Conservation (phyloP, 2,329 filamentous ascomycete genomes). For the Clarireedia hainanense region DNA sequence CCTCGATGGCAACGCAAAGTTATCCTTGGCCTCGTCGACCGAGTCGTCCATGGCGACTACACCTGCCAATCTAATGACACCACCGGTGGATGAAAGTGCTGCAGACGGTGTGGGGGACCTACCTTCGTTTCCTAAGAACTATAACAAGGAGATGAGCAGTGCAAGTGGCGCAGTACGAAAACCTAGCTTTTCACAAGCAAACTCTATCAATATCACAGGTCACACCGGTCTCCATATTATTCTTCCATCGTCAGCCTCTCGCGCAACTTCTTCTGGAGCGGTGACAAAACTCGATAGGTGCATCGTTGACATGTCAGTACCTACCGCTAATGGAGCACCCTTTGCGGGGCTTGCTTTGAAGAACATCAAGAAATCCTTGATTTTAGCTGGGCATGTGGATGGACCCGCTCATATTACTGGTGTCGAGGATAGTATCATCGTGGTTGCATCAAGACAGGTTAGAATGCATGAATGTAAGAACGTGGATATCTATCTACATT, state of each 20-base stretch:
- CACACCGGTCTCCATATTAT: slow-evolving; percentile 68
- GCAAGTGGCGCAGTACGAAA: slow-evolving; percentile 39
- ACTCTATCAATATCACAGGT: slow-evolving; percentile 56
- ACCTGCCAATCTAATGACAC: slow-evolving; percentile 20
- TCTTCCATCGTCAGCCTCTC: slow-evolving; percentile 61
- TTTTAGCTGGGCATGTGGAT: slow-evolving; percentile 70
- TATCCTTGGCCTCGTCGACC: slow-evolving; percentile 29
- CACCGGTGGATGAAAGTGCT: slow-evolving; percentile 21
- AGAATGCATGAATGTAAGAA: slow-evolving; percentile 82
- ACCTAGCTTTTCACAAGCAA: slow-evolving; percentile 55
- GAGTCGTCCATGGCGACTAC: slow-evolving; percentile 36
- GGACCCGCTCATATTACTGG: slow-evolving; percentile 80
- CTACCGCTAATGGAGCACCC: slow-evolving; percentile 50
- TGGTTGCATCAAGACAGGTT: slow-evolving; percentile 79
- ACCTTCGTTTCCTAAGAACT: slow-evolving; percentile 39
- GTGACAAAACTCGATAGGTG: slow-evolving; percentile 62
- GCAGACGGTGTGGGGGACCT: slow-evolving; percentile 33
- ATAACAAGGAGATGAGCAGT: slow-evolving; percentile 48
- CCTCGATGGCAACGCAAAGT: slow-evolving; percentile 30
- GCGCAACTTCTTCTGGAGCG: slow-evolving; percentile 65
- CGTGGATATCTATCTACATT: slow-evolving; percentile 77
- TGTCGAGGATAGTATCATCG: slow-evolving; percentile 62
- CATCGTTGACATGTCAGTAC: slow-evolving; percentile 72
- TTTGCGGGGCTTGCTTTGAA: slow-evolving; percentile 68
- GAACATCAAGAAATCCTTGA: slow-evolving; percentile 59